These are phyloP conservation scores for Coniophora puteana DNA, from an alignment of 1,284 basidiomycete genomes.

Conservation along the genomic window DNA sequence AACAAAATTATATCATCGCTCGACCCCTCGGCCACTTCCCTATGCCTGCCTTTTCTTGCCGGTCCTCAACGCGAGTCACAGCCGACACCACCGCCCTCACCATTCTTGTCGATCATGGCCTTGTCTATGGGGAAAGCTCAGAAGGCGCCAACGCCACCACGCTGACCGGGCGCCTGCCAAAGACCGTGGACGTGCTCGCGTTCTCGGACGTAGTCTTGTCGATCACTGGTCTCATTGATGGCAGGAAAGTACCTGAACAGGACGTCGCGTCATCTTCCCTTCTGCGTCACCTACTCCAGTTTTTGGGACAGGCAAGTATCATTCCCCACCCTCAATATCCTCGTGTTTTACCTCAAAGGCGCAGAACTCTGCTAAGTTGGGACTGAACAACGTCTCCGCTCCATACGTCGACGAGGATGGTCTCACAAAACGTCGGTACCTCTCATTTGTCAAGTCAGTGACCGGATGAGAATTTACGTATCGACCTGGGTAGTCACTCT, in stretches of 20 bases:
- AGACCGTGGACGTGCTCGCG: constrained; percentile 47
- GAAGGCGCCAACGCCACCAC: constrained; percentile 23
- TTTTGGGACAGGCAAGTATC: constrained; percentile 45
- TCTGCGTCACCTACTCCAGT: constrained; percentile 43
- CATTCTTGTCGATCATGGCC: constrained; percentile 32
- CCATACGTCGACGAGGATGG: constrained; percentile 42
- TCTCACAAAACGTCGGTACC: constrained; percentile 36
- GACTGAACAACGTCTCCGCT: constrained; percentile 51
- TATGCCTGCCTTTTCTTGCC: constrained; percentile 37
- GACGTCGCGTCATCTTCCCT: constrained; percentile 47
- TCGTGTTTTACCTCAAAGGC: constrained; percentile 13
- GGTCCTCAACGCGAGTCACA: constrained; percentile 29
- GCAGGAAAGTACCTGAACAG: constrained; percentile 32
- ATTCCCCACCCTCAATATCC: constrained; percentile 7
- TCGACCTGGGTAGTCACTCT: constrained; percentile 37
- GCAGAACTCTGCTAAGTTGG: constrained; percentile 57
- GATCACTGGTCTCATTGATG: constrained; percentile 50
- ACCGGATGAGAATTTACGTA: too few relatives aligned
- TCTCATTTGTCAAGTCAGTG: constrained; percentile 5
- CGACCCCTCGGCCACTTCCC: constrained; percentile 3
- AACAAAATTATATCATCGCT: neutral
- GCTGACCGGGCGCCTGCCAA: constrained; percentile 41
- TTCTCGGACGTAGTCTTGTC: constrained; percentile 48
- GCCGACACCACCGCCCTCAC: constrained; percentile 28
- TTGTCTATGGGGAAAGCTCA: constrained; percentile 37